phyloP scores from a whole-genome alignment of 2,329 filamentous ascomycete species.

The Laburnicola sp. region DNA sequence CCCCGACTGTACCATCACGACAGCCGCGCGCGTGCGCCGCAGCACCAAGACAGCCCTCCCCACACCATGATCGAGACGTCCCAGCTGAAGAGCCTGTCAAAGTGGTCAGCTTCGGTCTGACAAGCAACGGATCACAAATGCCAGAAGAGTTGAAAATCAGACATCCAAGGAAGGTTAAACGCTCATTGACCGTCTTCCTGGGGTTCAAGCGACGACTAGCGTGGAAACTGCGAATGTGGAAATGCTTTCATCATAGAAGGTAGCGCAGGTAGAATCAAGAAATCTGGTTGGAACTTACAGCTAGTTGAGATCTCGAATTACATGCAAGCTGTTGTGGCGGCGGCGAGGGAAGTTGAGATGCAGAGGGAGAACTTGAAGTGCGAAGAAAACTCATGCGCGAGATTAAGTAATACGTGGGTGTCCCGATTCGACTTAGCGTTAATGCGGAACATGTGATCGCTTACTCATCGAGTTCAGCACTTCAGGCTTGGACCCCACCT shows the following conservation, averaged over 20 bases:
- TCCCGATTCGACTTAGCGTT: background rate
- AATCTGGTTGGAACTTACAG: background rate
- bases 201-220: conserved; percentile 24
- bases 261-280: background rate
- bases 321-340: background rate
- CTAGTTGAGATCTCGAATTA: background rate
- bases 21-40: no score
- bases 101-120: background rate
- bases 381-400: conserved; percentile 2
- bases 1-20: no score
- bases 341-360: background rate
- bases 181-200: conserved; percentile 19
- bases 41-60: no score
- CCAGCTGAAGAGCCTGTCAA: background rate
- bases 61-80: no score
- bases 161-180: conserved; percentile 34
- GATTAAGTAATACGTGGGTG: background rate
- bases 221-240: conserved; percentile 34
- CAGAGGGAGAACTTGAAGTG: background rate
- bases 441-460: background rate
- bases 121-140: background rate
- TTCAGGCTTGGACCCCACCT: no score
- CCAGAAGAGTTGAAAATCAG: conserved; percentile 12
- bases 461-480: no score
- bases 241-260: conserved; percentile 23